Evolutionary conservation across 2,329 filamentous ascomycete genomes (phyloP), one percentile per base, ranked within the genome.

Genomic region (Westerdykella sp.): DNA sequence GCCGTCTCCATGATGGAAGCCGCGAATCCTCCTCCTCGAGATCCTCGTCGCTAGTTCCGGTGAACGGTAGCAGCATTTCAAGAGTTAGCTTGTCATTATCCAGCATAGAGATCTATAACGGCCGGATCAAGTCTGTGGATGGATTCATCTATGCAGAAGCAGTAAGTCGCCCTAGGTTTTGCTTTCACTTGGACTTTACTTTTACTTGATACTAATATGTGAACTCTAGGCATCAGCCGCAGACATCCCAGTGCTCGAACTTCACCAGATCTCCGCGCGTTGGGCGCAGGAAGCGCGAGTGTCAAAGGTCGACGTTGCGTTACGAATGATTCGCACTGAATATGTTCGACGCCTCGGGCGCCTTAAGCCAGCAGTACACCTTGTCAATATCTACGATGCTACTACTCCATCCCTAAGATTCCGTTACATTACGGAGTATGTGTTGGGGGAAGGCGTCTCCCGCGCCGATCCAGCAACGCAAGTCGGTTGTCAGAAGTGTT

Each of bases 401-500:
- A 44, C 72, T 55, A 51, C 73, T 53, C 76, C 75, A 0, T 81
- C 84, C 0, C 66, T 78, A 0, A 69, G 77, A 32, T 94, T 93
- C 54, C 72, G 72, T 0, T 91, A 90, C 61, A 82, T 89, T 41
- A 71, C 81, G 6, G 65, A 74, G 1, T 81, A 80, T 9, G 69
- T 83, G 4, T 70, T 85, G 1, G 68, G 76, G 2, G 54, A 74
- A 1, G 83, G 79, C 15, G 82, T 91, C 0, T 63, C 76, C 35
- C 72, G 75, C 11, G 77, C 77, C 4, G 77, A 78, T 47, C 69
- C 72, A 38, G 83, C 75, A 22, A 85, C 87, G 42, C 77, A 81
- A 49, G 75, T 74, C 42, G 87, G 87, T 2, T 94, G 87, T 59
- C 43, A 47, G 4, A 68, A 76, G 37, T 94, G 87, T 56, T 63